A percentile compares a stretch with the other conserved stretches of the same genome.
Conservation (phyloP, 805 yeast species). For the Starmerella vitae region DNA sequence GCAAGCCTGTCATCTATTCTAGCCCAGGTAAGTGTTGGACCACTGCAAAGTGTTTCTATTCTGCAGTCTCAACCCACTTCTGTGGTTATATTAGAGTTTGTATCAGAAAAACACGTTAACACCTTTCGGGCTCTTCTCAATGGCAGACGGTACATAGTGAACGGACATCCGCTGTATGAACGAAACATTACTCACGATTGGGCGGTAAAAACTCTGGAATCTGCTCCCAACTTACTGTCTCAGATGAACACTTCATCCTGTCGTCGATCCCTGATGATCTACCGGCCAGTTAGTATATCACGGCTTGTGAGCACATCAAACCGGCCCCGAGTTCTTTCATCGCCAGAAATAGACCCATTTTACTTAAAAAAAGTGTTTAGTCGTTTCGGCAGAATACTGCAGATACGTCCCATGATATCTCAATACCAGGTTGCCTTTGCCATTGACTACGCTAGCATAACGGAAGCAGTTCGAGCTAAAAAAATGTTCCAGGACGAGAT, state of each 20-base stretch:
- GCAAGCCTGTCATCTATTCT: slow-evolving; percentile 8
- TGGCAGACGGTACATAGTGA: slow-evolving; percentile 2
- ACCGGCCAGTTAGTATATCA: background rate
- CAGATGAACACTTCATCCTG: background rate
- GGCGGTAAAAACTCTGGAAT: background rate
- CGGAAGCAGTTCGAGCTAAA: slow-evolving; percentile 15
- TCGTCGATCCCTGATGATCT: slow-evolving; percentile 6
- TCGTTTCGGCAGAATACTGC: slow-evolving; percentile 11
- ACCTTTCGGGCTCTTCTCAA: slow-evolving; percentile 1
- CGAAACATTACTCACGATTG: background rate
- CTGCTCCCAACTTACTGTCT: background rate
- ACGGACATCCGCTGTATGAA: slow-evolving; percentile 1
- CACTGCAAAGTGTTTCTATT: slow-evolving; percentile 5
- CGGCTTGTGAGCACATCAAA: background rate
- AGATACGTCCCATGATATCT: slow-evolving; percentile 20
- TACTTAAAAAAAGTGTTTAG: slow-evolving; percentile 10
- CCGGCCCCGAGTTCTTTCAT: background rate
- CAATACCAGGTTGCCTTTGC: slow-evolving; percentile 13
- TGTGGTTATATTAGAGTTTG: slow-evolving; percentile 6
- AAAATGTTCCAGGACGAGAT: slow-evolving; percentile 10
- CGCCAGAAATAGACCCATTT: slow-evolving; percentile 6
- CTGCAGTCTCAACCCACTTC: background rate
- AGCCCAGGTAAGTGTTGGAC: slow-evolving; percentile 21
- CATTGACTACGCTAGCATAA: slow-evolving; percentile 13
- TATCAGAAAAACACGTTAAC: slow-evolving; percentile 1